Evolutionary conservation across 129 eudicot genomes (phyloP).

Genomic region (Pulicaria dysenterica): DNA sequence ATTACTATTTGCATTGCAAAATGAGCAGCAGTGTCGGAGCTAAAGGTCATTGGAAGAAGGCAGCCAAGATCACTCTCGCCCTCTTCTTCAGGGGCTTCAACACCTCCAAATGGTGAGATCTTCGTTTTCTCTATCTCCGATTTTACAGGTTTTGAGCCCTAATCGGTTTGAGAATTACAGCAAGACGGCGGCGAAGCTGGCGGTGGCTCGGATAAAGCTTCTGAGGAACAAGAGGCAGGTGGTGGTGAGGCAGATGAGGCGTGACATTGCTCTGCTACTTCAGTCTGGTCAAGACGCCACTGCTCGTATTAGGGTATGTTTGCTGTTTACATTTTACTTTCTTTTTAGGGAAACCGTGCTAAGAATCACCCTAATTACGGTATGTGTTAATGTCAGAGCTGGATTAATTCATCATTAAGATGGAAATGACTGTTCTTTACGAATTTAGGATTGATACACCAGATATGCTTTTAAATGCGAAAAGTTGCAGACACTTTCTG

Average conservation of each 20-base stretch:
- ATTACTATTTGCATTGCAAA: not conserved
- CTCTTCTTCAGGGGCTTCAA: slow-evolving; percentile 71
- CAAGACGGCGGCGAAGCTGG: slow-evolving; percentile 87
- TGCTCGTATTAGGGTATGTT: slow-evolving; percentile 80
- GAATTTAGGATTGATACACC: no score
- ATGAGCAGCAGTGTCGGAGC: slow-evolving; percentile 57
- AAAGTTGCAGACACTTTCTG: no score
- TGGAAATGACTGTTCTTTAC: no score
- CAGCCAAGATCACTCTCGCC: slow-evolving; percentile 44
- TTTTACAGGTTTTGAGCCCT: slow-evolving; percentile 13
- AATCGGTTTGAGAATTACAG: slow-evolving; percentile 35
- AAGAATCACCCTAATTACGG: not conserved
- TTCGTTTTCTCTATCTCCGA: not conserved
- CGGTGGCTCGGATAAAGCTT: slow-evolving; percentile 88
- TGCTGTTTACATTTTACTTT: not conserved
- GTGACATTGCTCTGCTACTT: slow-evolving; percentile 92
- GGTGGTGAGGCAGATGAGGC: slow-evolving; percentile 89
- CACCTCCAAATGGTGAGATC: slow-evolving; percentile 78
- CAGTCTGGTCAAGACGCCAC: slow-evolving; percentile 88
- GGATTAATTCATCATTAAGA: no score
- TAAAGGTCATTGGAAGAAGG: slow-evolving; percentile 64
- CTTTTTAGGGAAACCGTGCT: not conserved
- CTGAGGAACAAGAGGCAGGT: slow-evolving; percentile 87
- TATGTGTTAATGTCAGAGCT: no score
- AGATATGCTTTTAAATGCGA: no score